Percentiles rank a stretch among this genome's conserved stretches.
These are phyloP conservation scores for Porpolomopsis calyptriformis DNA, from an alignment of 768 basidiomycete genomes.

Conservation along the genomic window DNA sequence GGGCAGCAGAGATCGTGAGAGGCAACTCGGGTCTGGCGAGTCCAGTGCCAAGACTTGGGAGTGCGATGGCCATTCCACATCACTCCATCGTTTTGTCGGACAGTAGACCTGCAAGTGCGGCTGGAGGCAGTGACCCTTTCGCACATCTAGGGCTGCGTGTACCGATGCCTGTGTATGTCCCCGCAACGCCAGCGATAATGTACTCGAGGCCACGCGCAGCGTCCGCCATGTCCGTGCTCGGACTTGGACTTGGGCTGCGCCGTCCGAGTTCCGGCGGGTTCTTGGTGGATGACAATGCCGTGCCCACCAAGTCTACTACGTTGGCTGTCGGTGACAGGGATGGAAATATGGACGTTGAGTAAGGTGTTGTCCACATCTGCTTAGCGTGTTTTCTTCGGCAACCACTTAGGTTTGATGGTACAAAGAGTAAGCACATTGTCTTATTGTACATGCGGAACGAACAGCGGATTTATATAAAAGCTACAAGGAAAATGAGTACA, in stretches of 20 bases:
- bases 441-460: neutral
- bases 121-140: slow-evolving; percentile 27
- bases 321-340: no score
- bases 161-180: slow-evolving; percentile 42
- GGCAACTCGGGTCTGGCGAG: slow-evolving; percentile 29
- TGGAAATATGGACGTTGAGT: slow-evolving; percentile 4
- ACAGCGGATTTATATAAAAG: no score
- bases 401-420: neutral
- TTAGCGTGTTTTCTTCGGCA: neutral
- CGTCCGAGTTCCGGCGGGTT: neutral
- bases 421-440: neutral
- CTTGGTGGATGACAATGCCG: neutral
- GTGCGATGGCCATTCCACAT: slow-evolving; percentile 57
- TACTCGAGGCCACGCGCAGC: slow-evolving; percentile 21
- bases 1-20: slow-evolving; percentile 44
- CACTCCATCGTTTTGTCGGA: slow-evolving; percentile 40
- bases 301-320: neutral
- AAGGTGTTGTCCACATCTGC: neutral
- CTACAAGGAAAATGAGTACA: neutral
- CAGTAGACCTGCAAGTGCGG: slow-evolving; percentile 9
- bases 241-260: slow-evolving; percentile 28
- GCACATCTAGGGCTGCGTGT: slow-evolving; percentile 41
- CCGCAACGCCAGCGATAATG: slow-evolving; percentile 3
- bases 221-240: slow-evolving; percentile 56
- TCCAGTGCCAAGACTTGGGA: slow-evolving; percentile 52